Percentiles rank a stretch among this genome's conserved stretches.
Evolutionary conservation across 345 rosid species (phyloP).

Genomic region (Sonneratia caseolaris): DNA sequence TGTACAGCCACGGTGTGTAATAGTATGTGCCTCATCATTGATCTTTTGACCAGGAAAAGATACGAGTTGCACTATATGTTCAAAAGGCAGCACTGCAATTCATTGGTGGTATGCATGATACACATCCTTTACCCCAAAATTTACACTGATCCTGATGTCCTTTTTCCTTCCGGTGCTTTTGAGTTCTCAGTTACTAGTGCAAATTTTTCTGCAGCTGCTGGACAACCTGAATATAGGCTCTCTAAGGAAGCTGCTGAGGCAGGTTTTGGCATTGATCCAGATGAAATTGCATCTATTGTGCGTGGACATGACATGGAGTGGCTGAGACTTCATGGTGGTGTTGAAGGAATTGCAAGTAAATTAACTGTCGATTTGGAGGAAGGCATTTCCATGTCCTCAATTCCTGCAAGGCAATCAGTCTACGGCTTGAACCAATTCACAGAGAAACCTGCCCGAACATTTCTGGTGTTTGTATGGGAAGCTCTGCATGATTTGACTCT

Average conservation of each 20-base stretch:
- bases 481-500: slow-evolving; percentile 80
- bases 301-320: slow-evolving; percentile 51
- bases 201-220: slow-evolving; percentile 39
- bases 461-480: slow-evolving; percentile 81
- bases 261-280: slow-evolving; percentile 58
- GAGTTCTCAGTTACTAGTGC: neutral
- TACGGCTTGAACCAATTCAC: slow-evolving; percentile 60
- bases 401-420: slow-evolving; percentile 53
- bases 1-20: neutral
- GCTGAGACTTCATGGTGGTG: slow-evolving; percentile 41
- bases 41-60: slow-evolving; percentile 60
- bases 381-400: slow-evolving; percentile 39
- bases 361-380: slow-evolving; percentile 43
- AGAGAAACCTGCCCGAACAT: slow-evolving; percentile 69
- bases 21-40: neutral
- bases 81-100: slow-evolving; percentile 86
- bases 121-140: neutral
- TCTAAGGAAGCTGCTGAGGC: slow-evolving; percentile 50
- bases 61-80: slow-evolving; percentile 83
- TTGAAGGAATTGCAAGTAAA: slow-evolving; percentile 53
- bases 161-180: neutral
- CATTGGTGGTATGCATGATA: slow-evolving; percentile 58
- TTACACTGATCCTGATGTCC: neutral
- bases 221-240: slow-evolving; percentile 35
- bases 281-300: slow-evolving; percentile 63